Evolutionary conservation across 352 stramenopile genomes (phyloP), one percentile per base, ranked within the genome.

Genomic region (Phytophthora litchii): DNA sequence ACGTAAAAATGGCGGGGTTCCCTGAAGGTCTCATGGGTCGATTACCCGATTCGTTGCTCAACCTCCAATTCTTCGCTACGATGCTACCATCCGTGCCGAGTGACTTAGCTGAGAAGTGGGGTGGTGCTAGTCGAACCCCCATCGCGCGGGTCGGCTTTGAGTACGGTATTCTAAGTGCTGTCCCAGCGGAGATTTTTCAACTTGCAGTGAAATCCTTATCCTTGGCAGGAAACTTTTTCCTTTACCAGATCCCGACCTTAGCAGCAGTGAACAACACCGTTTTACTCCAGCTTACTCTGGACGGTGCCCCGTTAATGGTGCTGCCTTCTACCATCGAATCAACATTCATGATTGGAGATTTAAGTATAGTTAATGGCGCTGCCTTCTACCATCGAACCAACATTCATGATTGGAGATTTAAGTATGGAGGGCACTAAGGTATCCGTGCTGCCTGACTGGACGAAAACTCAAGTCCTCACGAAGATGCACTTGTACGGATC

Each of bases 61-160:
- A 69, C 21, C 45, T 69, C 5, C 46, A 69, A 12, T 64, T 69
- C 42, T 64, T 69, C n/a, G 54, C 25, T 3, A 69, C 60, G 14
- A 52, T 40, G 1, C 16, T 69, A 31, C 46, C 47, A 8, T 41
- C 41, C 6, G n/a, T 69, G 0, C 60, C 60, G 0, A 70, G 35
- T 38, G 42, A 64, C 21, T 29, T 65, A 19, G 60, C 46, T 20
- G 47, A 31, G 10, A 64, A 55, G n/a, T 70, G 60, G 60, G 60
- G 60, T 3, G 52, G 52, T 10, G 34, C 53, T 1, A 34, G 17
- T 46, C 46, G 60, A 16, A 42, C 35, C 3, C 48, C 35, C 0
- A 70, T 70, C 21, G 11, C 0, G 0, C 60, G 60, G 14, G 60
- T 70, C 5, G 60, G 54, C 20, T 70, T 70, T 37, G 60, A 70